Evolutionary conservation across 2,329 filamentous ascomycete species (phyloP).

Genomic region (Botrytis porri): DNA sequence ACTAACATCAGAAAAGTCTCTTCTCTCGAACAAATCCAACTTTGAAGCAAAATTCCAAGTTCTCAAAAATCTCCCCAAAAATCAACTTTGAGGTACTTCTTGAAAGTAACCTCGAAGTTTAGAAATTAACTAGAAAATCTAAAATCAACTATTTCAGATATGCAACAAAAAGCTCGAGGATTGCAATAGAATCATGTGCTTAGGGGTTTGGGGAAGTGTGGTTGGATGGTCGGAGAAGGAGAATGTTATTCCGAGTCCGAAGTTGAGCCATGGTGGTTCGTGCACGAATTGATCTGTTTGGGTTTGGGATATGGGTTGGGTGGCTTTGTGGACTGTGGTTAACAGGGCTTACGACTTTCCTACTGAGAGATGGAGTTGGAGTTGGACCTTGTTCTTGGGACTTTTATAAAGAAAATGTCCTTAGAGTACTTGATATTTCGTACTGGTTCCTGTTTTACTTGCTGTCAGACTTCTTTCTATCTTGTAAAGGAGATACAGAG

Average conservation of each 20-base stretch:
- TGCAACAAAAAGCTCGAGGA: not conserved
- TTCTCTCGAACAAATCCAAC: not conserved
- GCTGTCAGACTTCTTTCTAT: not conserved
- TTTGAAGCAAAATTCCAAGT: not conserved
- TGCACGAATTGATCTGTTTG: not conserved
- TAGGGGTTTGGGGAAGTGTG: not conserved
- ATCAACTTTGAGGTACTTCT: not conserved
- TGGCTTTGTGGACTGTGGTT: not conserved
- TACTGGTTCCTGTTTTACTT: not conserved
- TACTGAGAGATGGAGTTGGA: not conserved
- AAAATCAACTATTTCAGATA: not conserved
- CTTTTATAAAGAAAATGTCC: not conserved
- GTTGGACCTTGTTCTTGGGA: not conserved
- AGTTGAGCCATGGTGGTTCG: not conserved
- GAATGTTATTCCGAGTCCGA: not conserved
- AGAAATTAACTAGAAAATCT: not conserved
- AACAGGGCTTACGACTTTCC: not conserved
- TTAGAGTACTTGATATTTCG: not conserved
- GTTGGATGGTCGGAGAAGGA: not conserved
- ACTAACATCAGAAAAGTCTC: not conserved
- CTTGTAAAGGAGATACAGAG: not conserved
- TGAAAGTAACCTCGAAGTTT: not conserved
- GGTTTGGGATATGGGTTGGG: too few species aligned
- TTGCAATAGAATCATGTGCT: not conserved
- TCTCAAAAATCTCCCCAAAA: not conserved